Base-by-base conservation (phyloP, 1,139 yeast genomes). In the Pichia sp. region DNA sequence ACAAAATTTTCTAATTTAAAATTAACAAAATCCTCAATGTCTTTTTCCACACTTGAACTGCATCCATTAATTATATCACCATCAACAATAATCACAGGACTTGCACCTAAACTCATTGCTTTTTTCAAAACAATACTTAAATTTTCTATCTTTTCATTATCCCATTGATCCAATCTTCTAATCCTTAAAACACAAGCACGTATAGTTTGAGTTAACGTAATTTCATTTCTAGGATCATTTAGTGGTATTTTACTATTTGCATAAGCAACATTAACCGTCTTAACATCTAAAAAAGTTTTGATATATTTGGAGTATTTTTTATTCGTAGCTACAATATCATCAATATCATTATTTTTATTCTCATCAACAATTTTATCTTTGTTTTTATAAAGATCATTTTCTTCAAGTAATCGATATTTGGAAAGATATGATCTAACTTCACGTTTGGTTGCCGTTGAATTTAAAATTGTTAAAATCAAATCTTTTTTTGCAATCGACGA, bases 361-460 rank as follows among this genome's bases (percentile, higher is more conserved):
- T 53, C 46, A 25, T 47, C 44, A 9, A 60, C 50, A 29, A 58
- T 42, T 42, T 48, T 51, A 14, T 52, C 46, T 29, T 55, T 58
- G 36, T 54, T 58, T 38, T 57, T 57, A 47, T 64, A 65, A 18
- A 65, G 64, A 52, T 65, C 62, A 49, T 63, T 60, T 36, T 61
- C 73, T 69, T 64, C 74, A 70, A 68, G 60, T 2, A 71, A 58
- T n/a, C 74, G 66, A 60, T 86, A 86, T 65, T 83, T 84, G 42
- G 76, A 69, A 48, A 86, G 67, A 62, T 85, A 86, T 54, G 81
- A 81, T 57, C 75, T 73, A 4, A 89, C 88, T 63, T 86, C 95
- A 58, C 95, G 67, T 64, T 84, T 84, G 1, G 93, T 85, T 14
- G 91, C 86, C 7, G 95, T 84, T 7, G 89, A 81, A 60, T 79